phyloP scores from a whole-genome alignment of 805 yeast genomes.

The Debaryomyces maramus region DNA sequence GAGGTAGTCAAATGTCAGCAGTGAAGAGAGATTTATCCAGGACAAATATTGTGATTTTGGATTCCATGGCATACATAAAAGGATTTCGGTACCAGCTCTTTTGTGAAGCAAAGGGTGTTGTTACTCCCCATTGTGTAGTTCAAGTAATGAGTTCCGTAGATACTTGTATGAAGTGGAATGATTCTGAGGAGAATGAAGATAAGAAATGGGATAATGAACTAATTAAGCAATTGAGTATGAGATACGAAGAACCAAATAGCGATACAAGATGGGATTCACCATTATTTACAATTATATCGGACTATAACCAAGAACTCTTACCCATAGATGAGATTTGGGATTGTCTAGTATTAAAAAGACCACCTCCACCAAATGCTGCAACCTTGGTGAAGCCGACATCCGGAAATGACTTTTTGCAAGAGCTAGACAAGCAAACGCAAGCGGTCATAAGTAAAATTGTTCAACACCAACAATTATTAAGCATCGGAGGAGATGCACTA shows the following conservation, averaged over 20 bases:
- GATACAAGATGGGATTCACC: constrained; percentile 94
- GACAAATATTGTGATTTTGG: constrained; percentile 75
- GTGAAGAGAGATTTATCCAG: constrained; percentile 78
- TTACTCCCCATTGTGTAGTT: constrained; percentile 80
- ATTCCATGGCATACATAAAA: constrained; percentile 84
- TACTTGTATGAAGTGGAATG: constrained; percentile 64
- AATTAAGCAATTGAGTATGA: constrained; percentile 66
- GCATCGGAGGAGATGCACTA: constrained; percentile 51
- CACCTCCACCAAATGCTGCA: constrained; percentile 80
- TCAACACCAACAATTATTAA: constrained; percentile 57
- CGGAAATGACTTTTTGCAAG: constrained; percentile 71
- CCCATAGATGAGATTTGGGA: constrained; percentile 71
- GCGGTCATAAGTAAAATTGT: constrained; percentile 61
- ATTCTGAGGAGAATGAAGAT: constrained; percentile 19
- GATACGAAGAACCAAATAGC: constrained; percentile 92
- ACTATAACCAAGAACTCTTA: constrained; percentile 45
- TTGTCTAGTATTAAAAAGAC: constrained; percentile 56
- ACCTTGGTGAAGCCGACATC: constrained; percentile 81
- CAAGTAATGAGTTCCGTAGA: constrained; percentile 73
- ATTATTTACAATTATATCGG: constrained; percentile 64
- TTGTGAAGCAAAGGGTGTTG: constrained; percentile 86
- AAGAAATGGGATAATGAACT: constrained; percentile 65
- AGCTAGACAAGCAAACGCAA: constrained; percentile 71
- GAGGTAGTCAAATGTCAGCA: constrained; percentile 86
- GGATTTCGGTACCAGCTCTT: constrained; percentile 93